These are phyloP conservation scores for Cercophora newfieldiana DNA, from an alignment of 495 filamentous ascomycete genomes.

Conservation along the genomic window DNA sequence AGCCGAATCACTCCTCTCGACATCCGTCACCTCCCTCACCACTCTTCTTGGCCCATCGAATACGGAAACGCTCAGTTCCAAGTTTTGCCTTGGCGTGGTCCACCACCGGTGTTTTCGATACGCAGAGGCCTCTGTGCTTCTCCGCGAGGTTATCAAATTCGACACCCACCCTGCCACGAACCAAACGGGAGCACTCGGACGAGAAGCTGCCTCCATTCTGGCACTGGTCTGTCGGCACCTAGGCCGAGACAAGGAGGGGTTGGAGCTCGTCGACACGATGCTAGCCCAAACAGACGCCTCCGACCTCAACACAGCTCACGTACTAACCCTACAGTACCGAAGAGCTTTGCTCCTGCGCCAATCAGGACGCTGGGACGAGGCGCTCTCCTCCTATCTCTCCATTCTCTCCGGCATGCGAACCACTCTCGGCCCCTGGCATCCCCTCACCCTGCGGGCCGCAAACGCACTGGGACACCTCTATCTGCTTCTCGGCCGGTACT, in stretches of 20 bases:
- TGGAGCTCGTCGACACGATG: background rate
- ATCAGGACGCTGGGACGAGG: slow-evolving; percentile 4
- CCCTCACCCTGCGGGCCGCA: slow-evolving; percentile 14
- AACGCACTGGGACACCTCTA: slow-evolving; percentile 12
- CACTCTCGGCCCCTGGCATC: background rate
- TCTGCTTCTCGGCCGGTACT: background rate
- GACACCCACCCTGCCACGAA: background rate
- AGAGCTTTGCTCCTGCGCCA: slow-evolving; percentile 6
- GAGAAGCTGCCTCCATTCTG: slow-evolving; percentile 9
- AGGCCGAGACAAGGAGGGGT: slow-evolving; percentile 6
- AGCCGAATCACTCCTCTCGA: too few relatives aligned
- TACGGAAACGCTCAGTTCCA: background rate
- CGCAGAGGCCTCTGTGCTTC: background rate
- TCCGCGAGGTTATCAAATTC: background rate
- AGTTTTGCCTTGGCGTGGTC: slow-evolving; percentile 6
- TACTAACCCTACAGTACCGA: slow-evolving; percentile 9
- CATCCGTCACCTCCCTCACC: background rate
- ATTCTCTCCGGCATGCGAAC: background rate
- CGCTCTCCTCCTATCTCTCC: background rate
- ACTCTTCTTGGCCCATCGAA: background rate
- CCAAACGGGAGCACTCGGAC: background rate
- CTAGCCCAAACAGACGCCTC: slow-evolving; percentile 9
- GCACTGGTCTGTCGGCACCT: slow-evolving; percentile 8
- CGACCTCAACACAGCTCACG: background rate
- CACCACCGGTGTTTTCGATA: slow-evolving; percentile 12